Percentiles rank a stretch among this genome's conserved stretches.
Evolutionary conservation across 768 basidiomycete species (phyloP).

Genomic region (Termitomyces sp.): DNA sequence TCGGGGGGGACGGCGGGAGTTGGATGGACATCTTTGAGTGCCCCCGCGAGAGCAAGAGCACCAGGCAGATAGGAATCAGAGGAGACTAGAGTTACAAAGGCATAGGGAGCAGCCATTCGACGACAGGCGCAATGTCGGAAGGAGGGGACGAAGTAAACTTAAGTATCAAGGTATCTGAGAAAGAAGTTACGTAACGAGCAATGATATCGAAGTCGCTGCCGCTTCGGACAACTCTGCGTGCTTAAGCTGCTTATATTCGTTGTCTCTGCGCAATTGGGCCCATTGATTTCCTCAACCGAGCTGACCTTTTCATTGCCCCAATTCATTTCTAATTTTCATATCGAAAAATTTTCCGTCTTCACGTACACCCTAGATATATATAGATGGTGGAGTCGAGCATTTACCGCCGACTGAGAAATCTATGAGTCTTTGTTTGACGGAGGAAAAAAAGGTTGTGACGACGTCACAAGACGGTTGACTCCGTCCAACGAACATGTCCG

Average conservation of each 20-base stretch:
- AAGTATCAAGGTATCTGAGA: slow-evolving; percentile 9
- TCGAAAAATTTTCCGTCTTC: no score
- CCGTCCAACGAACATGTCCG: not conserved
- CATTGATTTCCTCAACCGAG: no score
- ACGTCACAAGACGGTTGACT: slow-evolving; percentile 2
- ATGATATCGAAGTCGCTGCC: no score
- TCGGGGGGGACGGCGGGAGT: slow-evolving; percentile 52
- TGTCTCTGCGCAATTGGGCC: no score
- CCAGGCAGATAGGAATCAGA: slow-evolving; percentile 93
- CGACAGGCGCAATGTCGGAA: slow-evolving; percentile 22
- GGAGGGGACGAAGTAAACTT: slow-evolving; percentile 13
- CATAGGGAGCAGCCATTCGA: slow-evolving; percentile 64
- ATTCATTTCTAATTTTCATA: no score
- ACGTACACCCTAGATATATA: no score
- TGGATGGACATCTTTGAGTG: slow-evolving; percentile 78
- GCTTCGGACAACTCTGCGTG: not conserved
- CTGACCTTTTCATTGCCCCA: no score
- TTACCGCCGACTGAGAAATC: no score
- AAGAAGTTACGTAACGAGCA: slow-evolving; percentile 13
- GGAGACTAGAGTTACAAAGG: slow-evolving; percentile 90
- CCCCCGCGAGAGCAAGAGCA: slow-evolving; percentile 81
- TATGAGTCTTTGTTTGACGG: no score
- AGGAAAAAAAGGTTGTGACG: slow-evolving; percentile 1
- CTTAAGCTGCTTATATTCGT: no score
- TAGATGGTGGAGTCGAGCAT: no score